phyloP scores from a whole-genome alignment of 495 filamentous ascomycete species.

The Penicillium bialowiezense region DNA sequence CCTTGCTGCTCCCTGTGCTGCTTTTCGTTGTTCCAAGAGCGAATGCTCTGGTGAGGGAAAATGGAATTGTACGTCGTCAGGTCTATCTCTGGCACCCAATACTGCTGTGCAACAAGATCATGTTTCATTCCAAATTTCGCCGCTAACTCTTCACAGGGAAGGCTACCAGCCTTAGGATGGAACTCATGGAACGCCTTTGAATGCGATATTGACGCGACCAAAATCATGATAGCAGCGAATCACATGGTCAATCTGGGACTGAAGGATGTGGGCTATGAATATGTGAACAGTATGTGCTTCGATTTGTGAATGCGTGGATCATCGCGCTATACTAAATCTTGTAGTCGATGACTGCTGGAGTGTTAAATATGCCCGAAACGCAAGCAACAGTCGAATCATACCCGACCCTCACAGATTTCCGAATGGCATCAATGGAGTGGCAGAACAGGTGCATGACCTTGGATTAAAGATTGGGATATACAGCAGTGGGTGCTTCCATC shows the following conservation, averaged over 20 bases:
- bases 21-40: conserved; percentile 16
- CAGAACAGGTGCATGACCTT: conserved; percentile 54
- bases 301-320: too few species aligned
- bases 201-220: conserved; percentile 52
- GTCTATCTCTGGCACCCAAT: too few species aligned
- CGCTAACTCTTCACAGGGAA: conserved; percentile 29
- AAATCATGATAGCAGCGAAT: conserved; percentile 51
- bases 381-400: conserved; percentile 46
- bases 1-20: conserved; percentile 7
- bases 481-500: conserved; percentile 30
- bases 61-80: conserved; percentile 30
- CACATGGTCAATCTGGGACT: conserved; percentile 52
- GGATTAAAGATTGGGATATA: conserved; percentile 69
- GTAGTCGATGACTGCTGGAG: conserved; percentile 64
- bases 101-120: neutral
- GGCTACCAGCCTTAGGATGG: conserved; percentile 57
- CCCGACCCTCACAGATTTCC: conserved; percentile 60
- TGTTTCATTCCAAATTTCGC: too few species aligned
- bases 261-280: conserved; percentile 64
- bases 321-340: neutral
- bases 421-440: conserved; percentile 57
- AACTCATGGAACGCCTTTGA: conserved; percentile 60
- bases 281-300: conserved; percentile 62
- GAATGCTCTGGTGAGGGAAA: conserved; percentile 25
- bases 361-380: conserved; percentile 44